Base-by-base conservation (phyloP, 1,284 basidiomycete genomes). In the Boletus calvinii region DNA sequence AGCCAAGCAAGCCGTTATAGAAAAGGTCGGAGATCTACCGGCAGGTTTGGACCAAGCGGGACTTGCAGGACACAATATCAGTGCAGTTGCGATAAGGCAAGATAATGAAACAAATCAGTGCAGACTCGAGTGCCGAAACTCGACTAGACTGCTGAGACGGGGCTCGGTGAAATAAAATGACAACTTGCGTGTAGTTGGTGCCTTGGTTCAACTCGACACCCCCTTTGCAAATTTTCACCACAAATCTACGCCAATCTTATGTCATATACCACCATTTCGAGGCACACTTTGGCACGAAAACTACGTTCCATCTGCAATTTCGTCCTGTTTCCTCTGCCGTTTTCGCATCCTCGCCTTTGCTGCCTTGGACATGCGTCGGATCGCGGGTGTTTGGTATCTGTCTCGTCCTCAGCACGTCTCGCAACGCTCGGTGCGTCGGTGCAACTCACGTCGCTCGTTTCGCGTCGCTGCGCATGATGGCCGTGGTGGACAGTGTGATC, bases 401-500 rank as follows among this genome's bases (percentile, higher is more conserved):
- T 22, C 44, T 17, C 6, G 11, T 42, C 26, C 22, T 68, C 44
- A 61, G 55, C 43, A 38, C 20, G n/a, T 10, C 42, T 13, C 11
- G 9, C 37, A 31, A 9, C 29, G 43, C 11, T n/a, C n/a, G 17
- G 2, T 13, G 8, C 29, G n/a, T 24, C 32, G 17, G n/a, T 8
- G n/a, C 39, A 5, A 47, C 81, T 61, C 64, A 87, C 86, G 83
- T 87, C 39, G 77, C 76, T 7, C 76, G 49, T 72, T 31, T 64
- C 59, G 26, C 64, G 56, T 24, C 62, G 66, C 37, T 78, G 17
- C 76, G 69, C 3, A 76, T 74, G 2, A 87, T 64, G 34, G 79
- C 74, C 40, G 62, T 63, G 24, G 74, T 72, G 15, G 80, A 84
- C 0, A 94, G 72, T 0, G 84, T 92, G 55, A 93, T 76, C 57